phyloP scores from a whole-genome alignment of 352 stramenopile species.

The Pythium pyrilobum region DNA sequence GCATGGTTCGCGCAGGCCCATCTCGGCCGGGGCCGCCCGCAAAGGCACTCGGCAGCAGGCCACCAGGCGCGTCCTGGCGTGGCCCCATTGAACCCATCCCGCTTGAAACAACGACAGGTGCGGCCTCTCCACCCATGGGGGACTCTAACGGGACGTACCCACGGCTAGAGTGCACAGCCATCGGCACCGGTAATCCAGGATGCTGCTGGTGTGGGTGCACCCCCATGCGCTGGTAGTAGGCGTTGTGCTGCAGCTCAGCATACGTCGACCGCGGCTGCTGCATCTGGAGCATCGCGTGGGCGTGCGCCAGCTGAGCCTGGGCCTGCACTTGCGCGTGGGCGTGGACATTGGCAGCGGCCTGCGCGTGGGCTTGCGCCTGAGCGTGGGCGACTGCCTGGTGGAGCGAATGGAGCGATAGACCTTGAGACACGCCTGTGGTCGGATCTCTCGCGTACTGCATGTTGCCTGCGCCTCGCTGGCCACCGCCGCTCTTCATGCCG shows the following conservation, averaged over 20 bases:
- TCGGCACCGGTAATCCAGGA: constrained; percentile 1
- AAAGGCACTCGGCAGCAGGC: constrained; percentile 8
- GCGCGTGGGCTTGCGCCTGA: constrained; percentile 20
- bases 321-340: constrained; percentile 33
- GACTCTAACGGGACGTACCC: constrained; percentile 15
- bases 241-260: constrained; percentile 37
- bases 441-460: constrained; percentile 19
- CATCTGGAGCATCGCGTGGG: constrained; percentile 45
- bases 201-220: constrained; percentile 27
- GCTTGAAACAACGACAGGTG: neutral
- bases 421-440: constrained; percentile 27
- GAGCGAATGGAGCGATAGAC: constrained; percentile 50
- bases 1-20: constrained; percentile 42
- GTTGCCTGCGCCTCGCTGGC: neutral
- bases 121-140: neutral
- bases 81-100: neutral
- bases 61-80: constrained; percentile 4
- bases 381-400: constrained; percentile 35
- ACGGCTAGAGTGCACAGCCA: constrained; percentile 10
- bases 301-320: constrained; percentile 39
- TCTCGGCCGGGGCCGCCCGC: constrained; percentile 24
- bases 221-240: constrained; percentile 49
- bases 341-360: constrained; percentile 20
- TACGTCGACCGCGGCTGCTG: constrained; percentile 32
- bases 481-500: constrained; percentile 26